Evolutionary conservation across 331 rosid species (phyloP), one percentile per base, ranked within the genome.

Genomic region (Spiraea crenata): DNA sequence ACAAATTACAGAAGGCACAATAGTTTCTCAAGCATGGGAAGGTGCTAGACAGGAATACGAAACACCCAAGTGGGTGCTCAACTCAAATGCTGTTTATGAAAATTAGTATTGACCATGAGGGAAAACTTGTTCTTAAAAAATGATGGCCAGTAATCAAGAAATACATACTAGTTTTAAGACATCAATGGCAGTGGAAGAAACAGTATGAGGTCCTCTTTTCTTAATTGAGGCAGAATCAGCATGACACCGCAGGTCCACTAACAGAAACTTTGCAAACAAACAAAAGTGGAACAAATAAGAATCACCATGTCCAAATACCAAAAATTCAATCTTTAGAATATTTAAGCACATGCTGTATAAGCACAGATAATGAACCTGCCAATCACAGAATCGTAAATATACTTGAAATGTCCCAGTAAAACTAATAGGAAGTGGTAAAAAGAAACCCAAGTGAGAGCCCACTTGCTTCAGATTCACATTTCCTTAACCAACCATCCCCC

Each of bases 221-320:
- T 78, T 83, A 58, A 75, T 80, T 51, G 84, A 82, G 42, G 97
- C 72, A 62, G 97, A 93, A 86, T 91, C 96, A 12, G 96, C 99
- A 70, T 93, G 99, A 81, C 99, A 93, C 34, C 92, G 91, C 63
- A 93, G 72, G 79, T 91, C 96, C 38, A 91, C 97, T 61, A 91
- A 79, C 73, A 93, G 97, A 86, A 93, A 91, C 99, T 90, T 78
- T 58, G 67, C 67, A 72, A 50, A 57, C 48, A 60, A 31, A 78
- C 51, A 74, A 20, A 80, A 68, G 51, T 54, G 49, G 38, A 76
- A 71, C 41, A 80, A 41, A 63, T 38, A 74, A 68, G 74, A 79
- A 49, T 34, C 52, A 45, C 42, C 44, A 37, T 16, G 6, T 5
- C 50, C 62, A 16, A 42, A 42, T 41, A 47, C 15, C 13, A 57